A percentile compares a stretch with the other conserved stretches of the same genome.
Evolutionary conservation across 768 basidiomycete species (phyloP).

Genomic region (Collybia mongolica): DNA sequence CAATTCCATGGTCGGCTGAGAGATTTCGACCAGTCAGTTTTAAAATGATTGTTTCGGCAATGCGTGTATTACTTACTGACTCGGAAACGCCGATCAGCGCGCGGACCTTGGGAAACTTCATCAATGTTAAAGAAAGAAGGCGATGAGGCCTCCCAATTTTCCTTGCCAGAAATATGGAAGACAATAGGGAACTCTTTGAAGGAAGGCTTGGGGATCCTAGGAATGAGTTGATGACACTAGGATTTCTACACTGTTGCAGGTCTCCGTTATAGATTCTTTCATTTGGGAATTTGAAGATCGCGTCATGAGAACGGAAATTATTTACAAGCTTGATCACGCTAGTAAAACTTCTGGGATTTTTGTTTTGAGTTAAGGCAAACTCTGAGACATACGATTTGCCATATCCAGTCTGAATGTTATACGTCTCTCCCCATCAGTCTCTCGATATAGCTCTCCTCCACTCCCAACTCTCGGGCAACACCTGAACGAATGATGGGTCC

Average conservation of each 20-base stretch:
- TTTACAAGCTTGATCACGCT: conserved; percentile 63
- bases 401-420: conserved; percentile 27
- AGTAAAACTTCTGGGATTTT: conserved; percentile 1
- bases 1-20: conserved; percentile 48
- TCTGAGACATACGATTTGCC: conserved; percentile 24
- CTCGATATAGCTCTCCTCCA: conserved; percentile 62
- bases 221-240: conserved; percentile 35
- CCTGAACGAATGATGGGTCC: conserved; percentile 65
- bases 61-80: conserved; percentile 33
- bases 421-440: conserved; percentile 48
- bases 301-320: conserved; percentile 63
- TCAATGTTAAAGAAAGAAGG: conserved; percentile 73
- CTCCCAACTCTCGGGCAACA: conserved; percentile 55
- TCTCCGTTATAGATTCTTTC: conserved; percentile 56
- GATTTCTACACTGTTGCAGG: conserved; percentile 42
- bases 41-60: conserved; percentile 1
- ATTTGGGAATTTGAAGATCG: conserved; percentile 64
- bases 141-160: conserved; percentile 62
- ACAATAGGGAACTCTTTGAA: conserved; percentile 53
- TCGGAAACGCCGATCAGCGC: conserved; percentile 28
- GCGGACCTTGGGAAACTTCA: conserved; percentile 47
- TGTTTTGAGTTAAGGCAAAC: neutral
- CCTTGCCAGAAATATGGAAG: conserved; percentile 61
- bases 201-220: conserved; percentile 38
- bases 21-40: neutral